Conservation (phyloP, 2,329 filamentous ascomycete species). For the Botrytis elliptica region DNA sequence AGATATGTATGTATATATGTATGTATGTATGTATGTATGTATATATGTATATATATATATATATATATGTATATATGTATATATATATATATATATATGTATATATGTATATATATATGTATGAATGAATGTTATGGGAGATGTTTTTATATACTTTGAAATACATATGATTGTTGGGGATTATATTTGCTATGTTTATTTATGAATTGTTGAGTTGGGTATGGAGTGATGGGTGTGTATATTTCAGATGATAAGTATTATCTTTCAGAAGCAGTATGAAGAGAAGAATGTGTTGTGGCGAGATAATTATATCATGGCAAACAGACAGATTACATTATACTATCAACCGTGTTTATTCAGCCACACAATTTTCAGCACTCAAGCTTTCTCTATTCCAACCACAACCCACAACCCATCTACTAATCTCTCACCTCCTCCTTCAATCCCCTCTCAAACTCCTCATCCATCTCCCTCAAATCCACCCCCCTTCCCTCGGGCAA, state of each 20-base stretch:
- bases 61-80: too few relatives aligned
- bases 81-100: too few relatives aligned
- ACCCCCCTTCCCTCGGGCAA: conserved; percentile 1
- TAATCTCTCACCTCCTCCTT: background rate
- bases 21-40: too few relatives aligned
- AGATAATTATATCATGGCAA: background rate
- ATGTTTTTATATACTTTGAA: rapidly evolving
- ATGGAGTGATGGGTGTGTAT: background rate
- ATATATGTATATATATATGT: too few relatives aligned
- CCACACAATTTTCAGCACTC: too few relatives aligned
- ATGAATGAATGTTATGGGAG: background rate
- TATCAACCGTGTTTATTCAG: background rate
- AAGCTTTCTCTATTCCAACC: background rate
- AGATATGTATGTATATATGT: too few relatives aligned
- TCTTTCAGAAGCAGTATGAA: background rate
- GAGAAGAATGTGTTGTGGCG: background rate
- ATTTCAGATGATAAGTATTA: background rate
- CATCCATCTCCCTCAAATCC: conserved; percentile 12
- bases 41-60: too few relatives aligned
- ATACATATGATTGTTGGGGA: background rate
- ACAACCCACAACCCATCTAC: too few relatives aligned
- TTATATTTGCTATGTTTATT: rapidly evolving
- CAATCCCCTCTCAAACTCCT: conserved; percentile 17
- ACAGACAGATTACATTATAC: background rate
- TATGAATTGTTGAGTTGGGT: rapidly evolving